Evolutionary conservation across 768 basidiomycete species (phyloP), one percentile per base, ranked within the genome.

Genomic region (Phanerochaete sordida): DNA sequence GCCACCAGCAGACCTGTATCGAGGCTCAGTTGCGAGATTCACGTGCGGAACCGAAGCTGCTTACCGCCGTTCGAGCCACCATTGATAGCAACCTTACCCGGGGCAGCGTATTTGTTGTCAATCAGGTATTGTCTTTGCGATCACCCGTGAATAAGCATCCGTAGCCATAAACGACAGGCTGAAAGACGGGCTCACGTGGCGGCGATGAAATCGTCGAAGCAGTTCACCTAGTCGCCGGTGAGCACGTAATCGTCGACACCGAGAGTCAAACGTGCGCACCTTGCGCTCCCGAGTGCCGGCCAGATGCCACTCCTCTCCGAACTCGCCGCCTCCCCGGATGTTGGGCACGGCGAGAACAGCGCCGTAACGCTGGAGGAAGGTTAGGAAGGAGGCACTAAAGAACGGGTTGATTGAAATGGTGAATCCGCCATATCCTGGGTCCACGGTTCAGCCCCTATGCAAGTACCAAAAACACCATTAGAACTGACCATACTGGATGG

Each of bases 241-340:
- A 31, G 1, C 56, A 56, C 60, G 60, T 37, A 62, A 43, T 30
- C 24, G 37, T 47, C 13, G 31, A 39, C 6, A 56, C 33, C 13
- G 33, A 7, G 7, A 44, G 60, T 58, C 55, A 54, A 63, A 57
- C 4, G 31, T 39, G 54, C 70, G 24, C 53, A 87, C 87, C 79
- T 92, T 92, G 54, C 81, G 80, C 61, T 91, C 90, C 61, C 77
- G 78, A 28, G 77, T 85, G 1, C 89, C 92, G 24, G 81, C 88
- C 44, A 80, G 67, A 69, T 93, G 91, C 92, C 92, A 94, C n/a
- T 85, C 81, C 65, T 93, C 88, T 15, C 92, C 91, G 62, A 91
- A 93, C 68, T 91, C 89, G 1, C 81, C 80, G 3, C 91, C 91
- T 11, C 81, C 81, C 12, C 81, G 72, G 57, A 79, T 77, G 64